Percentiles rank a stretch among this genome's conserved stretches.
phyloP scores from a whole-genome alignment of 164 flowering plant genomes.

The Chimonanthus praecox region DNA sequence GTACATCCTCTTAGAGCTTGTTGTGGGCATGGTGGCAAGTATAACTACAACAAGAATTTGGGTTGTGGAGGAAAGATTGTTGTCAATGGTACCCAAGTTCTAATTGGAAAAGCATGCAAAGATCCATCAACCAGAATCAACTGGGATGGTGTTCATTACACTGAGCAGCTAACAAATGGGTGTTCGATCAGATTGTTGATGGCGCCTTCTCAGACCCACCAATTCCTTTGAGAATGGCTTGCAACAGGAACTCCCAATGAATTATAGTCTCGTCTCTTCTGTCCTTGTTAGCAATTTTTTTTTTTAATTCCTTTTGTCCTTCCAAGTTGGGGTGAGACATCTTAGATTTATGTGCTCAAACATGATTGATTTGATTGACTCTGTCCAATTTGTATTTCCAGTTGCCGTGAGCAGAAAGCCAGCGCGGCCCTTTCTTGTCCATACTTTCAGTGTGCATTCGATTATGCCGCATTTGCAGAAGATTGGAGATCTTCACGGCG shows the following conservation, averaged over 20 bases:
- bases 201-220: conserved; percentile 63
- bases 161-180: conserved; percentile 75
- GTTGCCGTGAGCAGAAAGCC: too few relatives aligned
- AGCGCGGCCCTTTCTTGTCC: too few relatives aligned
- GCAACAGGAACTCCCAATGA: conserved; percentile 15
- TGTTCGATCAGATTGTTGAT: conserved; percentile 42
- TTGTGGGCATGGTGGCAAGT: conserved; percentile 81
- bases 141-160: conserved; percentile 86
- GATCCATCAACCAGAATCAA: conserved; percentile 41
- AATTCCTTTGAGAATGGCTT: conserved; percentile 34
- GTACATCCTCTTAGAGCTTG: conserved; percentile 48
- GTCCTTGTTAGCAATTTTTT: too few relatives aligned
- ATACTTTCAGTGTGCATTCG: too few relatives aligned
- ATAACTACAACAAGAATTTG: conserved; percentile 43
- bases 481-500: too few relatives aligned
- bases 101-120: conserved; percentile 46
- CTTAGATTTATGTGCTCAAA: too few relatives aligned
- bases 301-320: too few relatives aligned
- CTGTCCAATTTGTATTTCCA: too few relatives aligned
- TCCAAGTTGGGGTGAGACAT: too few relatives aligned
- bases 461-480: too few relatives aligned
- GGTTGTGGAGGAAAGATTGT: conserved; percentile 49
- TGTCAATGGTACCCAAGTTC: conserved; percentile 38
- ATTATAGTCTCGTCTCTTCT: too few relatives aligned
- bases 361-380: too few relatives aligned